These are phyloP conservation scores for Syzygium grande DNA, from an alignment of 345 rosid species.

Conservation along the genomic window DNA sequence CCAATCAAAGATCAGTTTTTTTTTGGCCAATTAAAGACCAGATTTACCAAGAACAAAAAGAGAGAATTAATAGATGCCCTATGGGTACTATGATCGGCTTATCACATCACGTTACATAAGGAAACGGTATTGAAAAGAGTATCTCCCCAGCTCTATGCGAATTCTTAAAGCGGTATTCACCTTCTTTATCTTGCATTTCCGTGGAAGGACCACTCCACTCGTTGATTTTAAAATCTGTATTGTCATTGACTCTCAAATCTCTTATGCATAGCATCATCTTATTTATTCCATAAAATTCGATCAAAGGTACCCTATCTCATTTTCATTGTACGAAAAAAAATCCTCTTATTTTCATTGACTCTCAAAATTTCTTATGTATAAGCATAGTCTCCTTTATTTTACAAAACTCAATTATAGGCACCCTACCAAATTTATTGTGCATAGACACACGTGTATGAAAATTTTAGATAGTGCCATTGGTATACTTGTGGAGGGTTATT, in stretches of 20 bases:
- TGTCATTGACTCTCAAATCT: too few relatives aligned
- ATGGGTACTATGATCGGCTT: not conserved
- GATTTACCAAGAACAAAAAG: not conserved
- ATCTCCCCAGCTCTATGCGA: not conserved
- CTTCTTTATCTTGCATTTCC: not conserved
- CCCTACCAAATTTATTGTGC: not conserved
- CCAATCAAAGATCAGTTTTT: not conserved
- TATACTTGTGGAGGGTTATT: not conserved
- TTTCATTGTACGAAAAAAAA: too few relatives aligned
- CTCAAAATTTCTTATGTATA: too few relatives aligned
- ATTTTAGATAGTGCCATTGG: not conserved
- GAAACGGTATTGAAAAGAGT: not conserved
- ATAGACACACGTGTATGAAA: not conserved
- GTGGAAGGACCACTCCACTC: not conserved
- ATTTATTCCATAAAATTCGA: too few relatives aligned
- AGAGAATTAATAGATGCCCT: not conserved
- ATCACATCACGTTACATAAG: not conserved
- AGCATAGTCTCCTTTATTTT: too few relatives aligned
- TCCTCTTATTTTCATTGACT: too few relatives aligned
- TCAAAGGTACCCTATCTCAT: too few relatives aligned
- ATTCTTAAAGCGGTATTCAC: not conserved
- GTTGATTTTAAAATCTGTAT: not conserved
- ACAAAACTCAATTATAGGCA: too few relatives aligned
- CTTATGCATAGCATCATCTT: too few relatives aligned
- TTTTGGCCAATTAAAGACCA: not conserved